Evolutionary conservation across 768 basidiomycete species (phyloP), one percentile per base, ranked within the genome.

Genomic region (Chalciporus sphaerocephalus): DNA sequence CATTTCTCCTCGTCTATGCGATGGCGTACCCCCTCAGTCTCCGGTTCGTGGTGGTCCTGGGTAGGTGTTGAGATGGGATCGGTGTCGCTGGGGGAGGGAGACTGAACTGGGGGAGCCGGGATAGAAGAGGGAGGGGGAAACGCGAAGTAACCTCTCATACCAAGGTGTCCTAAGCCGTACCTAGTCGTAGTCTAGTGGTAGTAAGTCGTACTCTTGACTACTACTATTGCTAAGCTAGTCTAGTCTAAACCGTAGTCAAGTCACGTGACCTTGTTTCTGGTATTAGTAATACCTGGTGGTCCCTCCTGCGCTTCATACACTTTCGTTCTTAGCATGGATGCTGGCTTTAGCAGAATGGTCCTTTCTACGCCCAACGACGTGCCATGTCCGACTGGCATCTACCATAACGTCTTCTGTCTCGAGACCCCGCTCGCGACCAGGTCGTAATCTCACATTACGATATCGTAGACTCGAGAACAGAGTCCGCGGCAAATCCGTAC

Each of bases 371-470:
- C 46, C 24, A 32, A 24, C 32, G 6, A 15, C 13, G 13, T 34
- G 8, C 17, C 30, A 36, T 11, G 40, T 52, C 27, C 46, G 59
- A 28, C 22, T 46, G 17, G 38, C 40, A 21, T 58, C 50, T 5
- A 39, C 30, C 21, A 20, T 23, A 11, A 3, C 16, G 16, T 36
- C 2, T 18, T 33, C 6, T n/a, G 13, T 15, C 9, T 50, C 32
- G 20, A 18, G 16, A 51, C 40, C 16, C 8, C 32, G 37, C 2
- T 16, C 25, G 5, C 50, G 53, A 24, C 80, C 76, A 35, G 83
- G 81, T 0, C 78, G 74, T 57, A 83, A 86, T 55, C 73, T 87
- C 5, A 73, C 78, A 1, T 69, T 74, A 4, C 74, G 82, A 12
- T 82, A 78, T 50, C 59, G 59, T 5, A 66, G 70, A n/a, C 71